Evolutionary conservation across 805 yeast species (phyloP), one percentile per base, ranked within the genome.

Genomic region (Yarrowia hollandica): DNA sequence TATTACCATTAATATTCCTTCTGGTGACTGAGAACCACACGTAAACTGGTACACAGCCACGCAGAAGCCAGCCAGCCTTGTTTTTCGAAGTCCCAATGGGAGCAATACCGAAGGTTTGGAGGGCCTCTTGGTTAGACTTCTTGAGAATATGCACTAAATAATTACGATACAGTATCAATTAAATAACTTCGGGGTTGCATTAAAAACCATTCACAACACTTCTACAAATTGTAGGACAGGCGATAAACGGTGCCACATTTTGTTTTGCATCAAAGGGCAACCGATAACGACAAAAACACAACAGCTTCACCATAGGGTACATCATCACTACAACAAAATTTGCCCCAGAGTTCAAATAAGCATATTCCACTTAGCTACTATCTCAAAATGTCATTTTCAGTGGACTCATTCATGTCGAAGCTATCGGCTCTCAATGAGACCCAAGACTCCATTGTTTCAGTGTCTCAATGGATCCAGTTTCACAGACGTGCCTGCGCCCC

Each of bases 391-490:
- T 77, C 86, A 6, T 83, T 76, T 63, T 73, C 84, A 3, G 74
- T 74, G 58, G 82, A 79, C 42, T 73, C 71, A n/a, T 78, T 83
- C 21, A 63, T 65, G n/a, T 69, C 75, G 44, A 82, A 81, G 68
- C 68, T 83, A 22, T 69, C 71, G 3, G 67, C 73, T 1, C 68
- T 69, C 61, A 69, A 61, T 60, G 86, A 83, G 63, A 79, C 89
- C 1, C 89, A 83, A 66, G 88, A 83, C 61, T 79, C 87, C n/a
- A 86, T 86, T 63, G 87, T 84, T 34, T 76, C 84, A n/a, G 80
- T 85, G 1, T 80, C 89, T 0, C 89, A 85, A 66, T 86, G 91
- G 91, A 66, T 74, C 59, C 64, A 86, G 59, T 86, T 85, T 71
- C 87, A 86, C 67, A 78, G 84, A 64, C 73, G 88, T 33, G 77